phyloP scores from a whole-genome alignment of 2,329 filamentous ascomycete genomes.

The Alternaria ventricosa region DNA sequence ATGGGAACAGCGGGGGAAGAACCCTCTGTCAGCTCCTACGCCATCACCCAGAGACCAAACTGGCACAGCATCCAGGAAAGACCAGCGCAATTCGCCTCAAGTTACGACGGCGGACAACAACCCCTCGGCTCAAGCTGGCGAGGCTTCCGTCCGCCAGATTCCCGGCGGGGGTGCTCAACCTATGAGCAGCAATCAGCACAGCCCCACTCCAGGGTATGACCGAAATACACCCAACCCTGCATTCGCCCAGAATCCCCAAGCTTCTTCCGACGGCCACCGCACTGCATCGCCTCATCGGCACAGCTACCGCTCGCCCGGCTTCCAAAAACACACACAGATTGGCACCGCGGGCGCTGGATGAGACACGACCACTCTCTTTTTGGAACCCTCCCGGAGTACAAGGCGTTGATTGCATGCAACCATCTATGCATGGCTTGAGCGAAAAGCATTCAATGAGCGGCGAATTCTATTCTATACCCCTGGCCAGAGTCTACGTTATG shows the following conservation, averaged over 20 bases:
- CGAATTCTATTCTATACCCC: slow-evolving; percentile 18
- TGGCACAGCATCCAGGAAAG: slow-evolving; percentile 60
- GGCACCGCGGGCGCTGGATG: slow-evolving; percentile 47
- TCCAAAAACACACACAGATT: slow-evolving; percentile 45
- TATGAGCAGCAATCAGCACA: slow-evolving; percentile 31
- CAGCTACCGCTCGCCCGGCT: slow-evolving; percentile 47
- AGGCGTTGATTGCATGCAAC: slow-evolving; percentile 23
- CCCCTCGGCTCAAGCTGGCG: slow-evolving; percentile 80
- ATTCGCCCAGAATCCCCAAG: slow-evolving; percentile 43
- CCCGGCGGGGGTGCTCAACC: slow-evolving; percentile 35
- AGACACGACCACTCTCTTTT: slow-evolving; percentile 9
- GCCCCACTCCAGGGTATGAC: slow-evolving; percentile 39
- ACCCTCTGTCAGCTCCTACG: slow-evolving; percentile 62
- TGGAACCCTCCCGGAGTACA: slow-evolving; percentile 31
- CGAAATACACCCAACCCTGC: slow-evolving; percentile 43
- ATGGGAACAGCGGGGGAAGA: slow-evolving; percentile 81
- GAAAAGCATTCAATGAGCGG: slow-evolving; percentile 17
- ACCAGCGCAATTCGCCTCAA: slow-evolving; percentile 58
- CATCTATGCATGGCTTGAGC: slow-evolving; percentile 20
- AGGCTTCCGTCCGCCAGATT: slow-evolving; percentile 82
- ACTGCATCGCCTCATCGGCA: slow-evolving; percentile 48
- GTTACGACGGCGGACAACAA: slow-evolving; percentile 85
- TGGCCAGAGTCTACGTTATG: slow-evolving; percentile 15
- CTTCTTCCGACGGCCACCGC: slow-evolving; percentile 43
- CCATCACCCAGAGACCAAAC: slow-evolving; percentile 43